phyloP scores from a whole-genome alignment of 108 stramenopile species.

The Schizochytrium sp. region DNA sequence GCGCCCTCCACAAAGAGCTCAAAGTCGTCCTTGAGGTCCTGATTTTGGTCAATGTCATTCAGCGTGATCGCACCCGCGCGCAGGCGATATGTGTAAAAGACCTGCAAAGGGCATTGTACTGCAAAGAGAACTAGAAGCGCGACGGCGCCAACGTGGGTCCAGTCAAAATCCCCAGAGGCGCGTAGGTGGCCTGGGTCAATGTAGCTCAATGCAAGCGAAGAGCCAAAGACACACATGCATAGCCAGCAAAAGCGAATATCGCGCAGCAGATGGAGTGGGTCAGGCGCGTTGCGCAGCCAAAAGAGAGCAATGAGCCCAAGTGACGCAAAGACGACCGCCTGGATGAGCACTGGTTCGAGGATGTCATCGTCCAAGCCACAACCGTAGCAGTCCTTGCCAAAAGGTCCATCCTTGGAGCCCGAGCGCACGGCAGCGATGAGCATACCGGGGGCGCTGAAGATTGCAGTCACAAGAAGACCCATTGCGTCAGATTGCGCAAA shows the following conservation, averaged over 20 bases:
- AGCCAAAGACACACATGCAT: not conserved
- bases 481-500: not conserved
- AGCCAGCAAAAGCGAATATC: not conserved
- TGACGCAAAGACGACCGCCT: not conserved
- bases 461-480: not conserved
- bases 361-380: not conserved
- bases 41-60: not conserved
- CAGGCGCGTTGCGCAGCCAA: not conserved
- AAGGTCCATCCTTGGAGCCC: not conserved
- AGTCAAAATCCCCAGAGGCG: not conserved
- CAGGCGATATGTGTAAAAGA: not conserved
- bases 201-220: not conserved
- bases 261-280: not conserved
- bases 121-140: not conserved
- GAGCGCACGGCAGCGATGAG: not conserved
- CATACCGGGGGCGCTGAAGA: not conserved
- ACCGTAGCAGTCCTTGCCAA: not conserved
- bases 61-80: not conserved
- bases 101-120: not conserved
- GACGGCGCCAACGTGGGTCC: not conserved
- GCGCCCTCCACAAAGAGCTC: not conserved
- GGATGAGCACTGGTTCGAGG: not conserved
- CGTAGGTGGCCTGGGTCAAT: not conserved
- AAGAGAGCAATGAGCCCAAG: not conserved
- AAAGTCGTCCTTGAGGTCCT: not conserved